Base-by-base conservation (phyloP, 768 basidiomycete genomes). In the Mycena leptocephala region DNA sequence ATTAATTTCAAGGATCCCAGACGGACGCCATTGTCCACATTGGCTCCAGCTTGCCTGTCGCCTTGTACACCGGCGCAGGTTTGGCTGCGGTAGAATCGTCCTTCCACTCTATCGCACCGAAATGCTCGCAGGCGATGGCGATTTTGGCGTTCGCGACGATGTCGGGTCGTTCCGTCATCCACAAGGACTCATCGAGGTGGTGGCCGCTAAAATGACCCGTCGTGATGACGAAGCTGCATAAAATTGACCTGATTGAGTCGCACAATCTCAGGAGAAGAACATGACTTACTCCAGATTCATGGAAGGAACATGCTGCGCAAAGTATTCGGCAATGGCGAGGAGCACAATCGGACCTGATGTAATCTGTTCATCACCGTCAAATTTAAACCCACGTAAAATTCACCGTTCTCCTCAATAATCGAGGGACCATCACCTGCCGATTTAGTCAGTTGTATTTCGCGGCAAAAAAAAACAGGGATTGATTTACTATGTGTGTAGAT, bases 11-110 rank as follows among this genome's bases (percentile, higher is more conserved):
- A 16, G 66, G 11, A n/a, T 13, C 6, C 26, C 16, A 26, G 22
- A 80, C 82, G 7, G 68, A 84, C 82, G 76, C 83, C 83, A 83
- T 84, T 2, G 83, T 84, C 83, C 83, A 84, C 82, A 84, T 84
- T 2, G 83, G 83, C 66, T 83, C 83, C 35, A 82, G 59, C n/a
- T 74, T 76, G 18, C 82, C 83, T 2, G 82, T 84, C 9, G 83
- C 59, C 43, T 78, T 66, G 74, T 83, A 84, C 16, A 80, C 76
- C 2, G 81, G 81, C 18, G 78, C 75, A 1, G 81, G 80, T 22
- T 74, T 76, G 1, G 66, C 78, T 8, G 67, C 53, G 16, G 41
- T 43, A 16, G 76, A 80, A 22, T 78, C 75, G 56, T 84, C 83
- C 53, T 84, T 84, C 82, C 81, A 83, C 63, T 84, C 82, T 3